These are phyloP conservation scores for Exophiala spinifera DNA, from an alignment of 2,329 filamentous ascomycete genomes.

Conservation along the genomic window DNA sequence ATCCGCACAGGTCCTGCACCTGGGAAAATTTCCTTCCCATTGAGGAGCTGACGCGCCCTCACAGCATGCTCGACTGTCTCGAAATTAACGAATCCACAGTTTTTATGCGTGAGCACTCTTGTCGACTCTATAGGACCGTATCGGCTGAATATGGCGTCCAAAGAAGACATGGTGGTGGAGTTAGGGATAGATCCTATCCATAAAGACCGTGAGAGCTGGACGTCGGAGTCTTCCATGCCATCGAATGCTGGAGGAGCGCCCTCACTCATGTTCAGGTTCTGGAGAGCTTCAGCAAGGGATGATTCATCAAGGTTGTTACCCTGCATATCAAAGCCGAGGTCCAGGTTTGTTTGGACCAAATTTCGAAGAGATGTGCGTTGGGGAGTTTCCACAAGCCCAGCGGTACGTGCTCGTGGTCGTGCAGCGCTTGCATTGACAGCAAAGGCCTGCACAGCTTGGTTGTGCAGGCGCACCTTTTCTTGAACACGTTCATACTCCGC, in stretches of 20 bases:
- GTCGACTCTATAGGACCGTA: constrained; percentile 89
- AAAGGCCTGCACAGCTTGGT: constrained; percentile 88
- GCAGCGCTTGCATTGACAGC: constrained; percentile 77
- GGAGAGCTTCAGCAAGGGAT: constrained; percentile 22
- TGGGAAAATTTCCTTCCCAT: constrained; percentile 97
- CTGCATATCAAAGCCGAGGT: constrained; percentile 21
- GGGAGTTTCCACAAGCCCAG: constrained; percentile 79
- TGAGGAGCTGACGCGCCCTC: constrained; percentile 80
- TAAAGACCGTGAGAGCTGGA: constrained; percentile 78
- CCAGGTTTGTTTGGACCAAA: constrained; percentile 60
- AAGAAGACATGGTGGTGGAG: constrained; percentile 90
- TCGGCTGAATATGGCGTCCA: constrained; percentile 92
- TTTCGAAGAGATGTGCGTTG: constrained; percentile 62
- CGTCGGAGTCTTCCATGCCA: constrained; percentile 70
- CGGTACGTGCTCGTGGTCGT: constrained; percentile 84
- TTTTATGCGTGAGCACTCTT: constrained; percentile 94
- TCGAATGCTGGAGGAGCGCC: constrained; percentile 51
- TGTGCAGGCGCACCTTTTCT: constrained; percentile 78
- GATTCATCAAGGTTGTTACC: constrained; percentile 13
- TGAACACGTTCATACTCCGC: constrained; percentile 61
- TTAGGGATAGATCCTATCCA: constrained; percentile 98
- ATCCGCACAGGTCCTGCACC: constrained; percentile 92
- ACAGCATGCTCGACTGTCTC: constrained; percentile 88
- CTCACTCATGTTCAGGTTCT: constrained; percentile 24
- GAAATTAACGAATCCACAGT: constrained; percentile 98